Percentiles rank a stretch among this genome's conserved stretches.
Evolutionary conservation across 73 alveolate species (phyloP).

Genomic region (Paramecium pentaurelia): DNA sequence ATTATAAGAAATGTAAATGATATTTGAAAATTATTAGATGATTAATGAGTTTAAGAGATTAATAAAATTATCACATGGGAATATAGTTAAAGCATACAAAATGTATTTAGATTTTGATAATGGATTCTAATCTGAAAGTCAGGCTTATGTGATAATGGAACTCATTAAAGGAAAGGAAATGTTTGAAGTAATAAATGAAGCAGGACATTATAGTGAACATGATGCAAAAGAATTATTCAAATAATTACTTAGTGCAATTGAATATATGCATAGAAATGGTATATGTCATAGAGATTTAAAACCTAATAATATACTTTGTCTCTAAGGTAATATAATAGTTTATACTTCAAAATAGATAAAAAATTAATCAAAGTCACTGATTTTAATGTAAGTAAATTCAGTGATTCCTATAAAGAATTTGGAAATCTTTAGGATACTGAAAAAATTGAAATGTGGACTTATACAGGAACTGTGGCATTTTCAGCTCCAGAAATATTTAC

Average conservation of each 20-base stretch:
- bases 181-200: slow-evolving; percentile 55
- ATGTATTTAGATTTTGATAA: slow-evolving; percentile 37
- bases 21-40: not conserved
- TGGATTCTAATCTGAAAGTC: slow-evolving; percentile 50
- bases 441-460: slow-evolving; percentile 62
- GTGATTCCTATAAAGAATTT: slow-evolving; percentile 53
- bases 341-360: not conserved
- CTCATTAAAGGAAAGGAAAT: slow-evolving; percentile 54
- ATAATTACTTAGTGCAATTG: slow-evolving; percentile 47
- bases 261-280: slow-evolving; percentile 48
- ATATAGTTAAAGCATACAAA: slow-evolving; percentile 58
- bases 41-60: slow-evolving; percentile 51
- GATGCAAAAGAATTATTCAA: slow-evolving; percentile 53
- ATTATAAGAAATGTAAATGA: slow-evolving; percentile 12
- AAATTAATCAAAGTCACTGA: slow-evolving; percentile 53
- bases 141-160: slow-evolving; percentile 48
- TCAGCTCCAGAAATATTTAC: slow-evolving; percentile 63
- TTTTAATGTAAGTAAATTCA: slow-evolving; percentile 55
- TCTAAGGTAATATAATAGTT: not conserved
- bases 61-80: slow-evolving; percentile 36
- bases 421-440: slow-evolving; percentile 27
- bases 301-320: slow-evolving; percentile 52
- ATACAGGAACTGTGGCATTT: slow-evolving; percentile 63
- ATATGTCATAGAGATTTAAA: slow-evolving; percentile 62
- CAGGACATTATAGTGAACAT: slow-evolving; percentile 50